Evolutionary conservation across 345 rosid species (phyloP).

Genomic region (Citrus unshiu): DNA sequence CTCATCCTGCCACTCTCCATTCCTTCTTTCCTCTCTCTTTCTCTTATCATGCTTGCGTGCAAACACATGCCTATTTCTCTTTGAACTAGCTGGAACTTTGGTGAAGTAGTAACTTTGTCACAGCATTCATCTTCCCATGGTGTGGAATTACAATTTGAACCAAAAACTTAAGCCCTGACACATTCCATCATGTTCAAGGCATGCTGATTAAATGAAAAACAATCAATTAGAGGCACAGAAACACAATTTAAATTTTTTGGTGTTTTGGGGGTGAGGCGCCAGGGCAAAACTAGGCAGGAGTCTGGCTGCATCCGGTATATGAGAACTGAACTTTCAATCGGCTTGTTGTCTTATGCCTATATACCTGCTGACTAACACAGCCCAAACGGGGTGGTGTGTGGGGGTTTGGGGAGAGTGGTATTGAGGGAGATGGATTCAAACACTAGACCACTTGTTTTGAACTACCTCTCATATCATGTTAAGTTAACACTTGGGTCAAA

Average conservation of each 20-base stretch:
- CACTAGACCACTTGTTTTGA: background rate
- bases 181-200: background rate
- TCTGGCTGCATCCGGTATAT: too few species aligned
- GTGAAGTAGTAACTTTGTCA: background rate
- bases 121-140: background rate
- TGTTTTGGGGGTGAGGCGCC: too few species aligned
- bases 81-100: background rate
- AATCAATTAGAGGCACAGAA: background rate
- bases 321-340: too few species aligned
- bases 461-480: background rate
- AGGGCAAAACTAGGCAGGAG: too few species aligned
- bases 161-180: background rate
- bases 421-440: too few species aligned
- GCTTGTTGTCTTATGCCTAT: too few species aligned
- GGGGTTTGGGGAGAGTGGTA: too few species aligned
- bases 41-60: background rate
- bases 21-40: background rate
- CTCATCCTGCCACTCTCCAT: background rate
- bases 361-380: too few species aligned
- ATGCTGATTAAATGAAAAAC: background rate
- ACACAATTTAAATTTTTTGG: too few species aligned
- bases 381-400: too few species aligned
- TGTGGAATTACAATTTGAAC: background rate
- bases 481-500: background rate
- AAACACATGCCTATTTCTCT: background rate